These are phyloP conservation scores for Cladosporium colombiae DNA, from an alignment of 2,329 filamentous ascomycete genomes.

Conservation along the genomic window DNA sequence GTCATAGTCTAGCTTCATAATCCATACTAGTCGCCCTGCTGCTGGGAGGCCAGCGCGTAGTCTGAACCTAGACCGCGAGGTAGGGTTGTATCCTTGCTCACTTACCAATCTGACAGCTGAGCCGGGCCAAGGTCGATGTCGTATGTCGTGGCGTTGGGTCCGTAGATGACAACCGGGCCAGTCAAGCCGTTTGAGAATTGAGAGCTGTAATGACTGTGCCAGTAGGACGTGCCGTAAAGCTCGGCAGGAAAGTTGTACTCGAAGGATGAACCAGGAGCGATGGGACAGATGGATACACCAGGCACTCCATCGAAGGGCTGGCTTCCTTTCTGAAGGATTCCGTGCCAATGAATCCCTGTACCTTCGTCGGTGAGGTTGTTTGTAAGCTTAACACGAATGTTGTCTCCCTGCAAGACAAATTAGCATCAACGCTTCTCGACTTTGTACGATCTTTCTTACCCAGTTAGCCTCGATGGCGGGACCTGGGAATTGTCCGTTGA, in stretches of 20 bases:
- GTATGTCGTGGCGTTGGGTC: conserved; percentile 30
- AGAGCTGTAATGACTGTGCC: conserved; percentile 41
- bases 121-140: conserved; percentile 36
- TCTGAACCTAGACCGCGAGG: too few relatives aligned
- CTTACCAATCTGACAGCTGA: conserved; percentile 37
- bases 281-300: conserved; percentile 44
- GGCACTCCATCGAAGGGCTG: conserved; percentile 46
- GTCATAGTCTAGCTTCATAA: too few relatives aligned
- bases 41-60: too few relatives aligned
- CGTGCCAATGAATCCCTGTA: conserved; percentile 48
- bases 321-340: conserved; percentile 38
- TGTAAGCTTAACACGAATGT: conserved; percentile 35
- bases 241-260: conserved; percentile 44
- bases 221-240: conserved; percentile 39
- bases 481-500: conserved; percentile 31
- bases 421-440: too few relatives aligned
- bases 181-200: conserved; percentile 33
- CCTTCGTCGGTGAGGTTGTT: conserved; percentile 40
- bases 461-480: conserved; percentile 36
- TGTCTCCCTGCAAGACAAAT: conserved; percentile 36
- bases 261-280: conserved; percentile 43
- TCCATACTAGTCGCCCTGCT: too few relatives aligned
- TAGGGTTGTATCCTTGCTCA: too few relatives aligned
- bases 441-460: conserved; percentile 21
- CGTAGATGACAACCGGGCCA: conserved; percentile 37